Base-by-base conservation (phyloP, 129 eudicot species). In the Centella asiatica region DNA sequence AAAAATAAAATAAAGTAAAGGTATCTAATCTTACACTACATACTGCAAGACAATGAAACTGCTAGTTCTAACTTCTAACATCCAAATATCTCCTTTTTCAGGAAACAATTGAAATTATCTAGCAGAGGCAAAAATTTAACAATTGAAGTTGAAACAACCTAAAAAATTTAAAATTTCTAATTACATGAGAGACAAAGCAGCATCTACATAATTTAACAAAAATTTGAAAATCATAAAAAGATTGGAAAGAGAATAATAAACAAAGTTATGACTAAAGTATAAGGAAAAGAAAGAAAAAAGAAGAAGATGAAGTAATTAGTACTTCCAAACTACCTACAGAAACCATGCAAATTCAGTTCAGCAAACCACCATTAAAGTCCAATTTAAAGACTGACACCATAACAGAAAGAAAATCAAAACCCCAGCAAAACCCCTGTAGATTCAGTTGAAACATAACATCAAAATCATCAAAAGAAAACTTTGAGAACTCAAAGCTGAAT, bases 381-480 rank as follows among this genome's bases (percentile, higher is more conserved):
- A 53, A 51, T 4, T 20, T 64, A 53, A 64, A 47, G 29, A 4
- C 59, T 51, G 29, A 25, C 33, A 57, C 40, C 70, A 57, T 26
- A 31, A 56, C 56, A 20, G 60, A 74, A 70, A 57, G 29, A 10
- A 44, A 33, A 31, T 54, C 59, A 31, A 39, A 70, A 55, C 65
- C 58, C 60, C 42, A 73, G 66, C 67, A 57, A 51, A 66, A 64
- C 55, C 79, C 69, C 72, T 48, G 39, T 57, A 26, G 70, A 71
- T 69, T 51, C 74, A 72, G 68, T 20, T 58, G 65, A 65, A 44
- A 59, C 44, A 57, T 46, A 62, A 40, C 63, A 66, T 65, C 56
- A 51, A 59, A n/a, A 65, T 14, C 59, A 44, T 48, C 10, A 45
- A 57, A 64, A 52, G 50, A 70, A 53, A 67, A 70, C 45, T 32